These are phyloP conservation scores for Penicillium olsonii DNA, from an alignment of 2,329 filamentous ascomycete species.

Conservation along the genomic window DNA sequence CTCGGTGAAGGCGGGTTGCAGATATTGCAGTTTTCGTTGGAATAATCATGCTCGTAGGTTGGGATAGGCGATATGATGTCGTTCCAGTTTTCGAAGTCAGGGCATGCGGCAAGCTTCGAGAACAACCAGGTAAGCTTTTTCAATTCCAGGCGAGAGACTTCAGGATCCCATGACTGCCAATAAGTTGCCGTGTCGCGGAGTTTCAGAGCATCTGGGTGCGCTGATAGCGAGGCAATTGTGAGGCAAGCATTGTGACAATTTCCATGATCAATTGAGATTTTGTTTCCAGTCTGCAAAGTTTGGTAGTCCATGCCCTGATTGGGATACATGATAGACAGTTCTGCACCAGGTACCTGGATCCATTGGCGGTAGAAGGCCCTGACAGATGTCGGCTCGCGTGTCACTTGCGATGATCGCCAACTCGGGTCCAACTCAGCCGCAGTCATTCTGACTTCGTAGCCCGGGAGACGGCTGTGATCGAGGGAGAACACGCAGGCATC, in stretches of 20 bases:
- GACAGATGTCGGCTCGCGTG: slow-evolving; percentile 17
- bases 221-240: slow-evolving; percentile 31
- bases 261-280: slow-evolving; percentile 15
- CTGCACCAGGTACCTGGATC: slow-evolving; percentile 21
- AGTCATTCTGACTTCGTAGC: slow-evolving; percentile 48
- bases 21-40: slow-evolving; percentile 22
- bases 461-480: slow-evolving; percentile 48
- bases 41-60: not conserved
- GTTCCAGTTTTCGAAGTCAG: slow-evolving; percentile 33
- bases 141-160: slow-evolving; percentile 27
- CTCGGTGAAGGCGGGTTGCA: slow-evolving; percentile 37
- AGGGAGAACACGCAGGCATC: slow-evolving; percentile 62
- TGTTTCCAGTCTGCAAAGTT: slow-evolving; percentile 17
- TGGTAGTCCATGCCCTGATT: no score
- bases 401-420: slow-evolving; percentile 45
- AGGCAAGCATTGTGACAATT: slow-evolving; percentile 36
- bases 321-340: slow-evolving; percentile 22
- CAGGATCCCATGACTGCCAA: slow-evolving; percentile 32
- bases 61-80: slow-evolving; percentile 9
- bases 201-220: slow-evolving; percentile 20
- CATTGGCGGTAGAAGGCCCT: slow-evolving; percentile 35
- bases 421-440: slow-evolving; percentile 50
- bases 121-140: slow-evolving; percentile 35
- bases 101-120: slow-evolving; percentile 27
- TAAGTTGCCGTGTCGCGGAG: slow-evolving; percentile 13